Conservation (phyloP, 768 basidiomycete species). For the Suillus variegatus region DNA sequence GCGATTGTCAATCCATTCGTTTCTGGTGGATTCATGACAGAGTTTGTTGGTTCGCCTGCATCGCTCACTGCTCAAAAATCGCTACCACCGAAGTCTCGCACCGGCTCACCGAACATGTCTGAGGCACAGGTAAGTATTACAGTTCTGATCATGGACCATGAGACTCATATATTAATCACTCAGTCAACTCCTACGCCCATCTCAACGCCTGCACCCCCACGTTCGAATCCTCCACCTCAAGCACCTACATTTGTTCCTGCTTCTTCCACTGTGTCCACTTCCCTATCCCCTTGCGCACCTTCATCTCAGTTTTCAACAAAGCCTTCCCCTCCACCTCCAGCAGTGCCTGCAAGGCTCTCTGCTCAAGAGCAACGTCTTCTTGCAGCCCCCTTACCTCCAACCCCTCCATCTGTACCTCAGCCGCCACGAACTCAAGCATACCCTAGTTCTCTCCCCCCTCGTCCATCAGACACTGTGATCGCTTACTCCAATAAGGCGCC, state of each 20-base stretch:
- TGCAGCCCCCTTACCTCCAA: conserved; percentile 8
- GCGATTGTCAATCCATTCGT: conserved; percentile 46
- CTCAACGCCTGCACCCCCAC: background rate
- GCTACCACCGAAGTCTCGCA: conserved; percentile 14
- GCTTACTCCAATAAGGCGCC: conserved; percentile 15
- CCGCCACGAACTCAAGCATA: conserved; percentile 11
- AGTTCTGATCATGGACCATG: background rate
- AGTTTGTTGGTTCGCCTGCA: conserved; percentile 37
- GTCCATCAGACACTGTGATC: conserved; percentile 16
- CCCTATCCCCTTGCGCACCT: background rate
- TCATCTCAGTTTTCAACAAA: conserved; percentile 5
- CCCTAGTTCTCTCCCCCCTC: conserved; percentile 18
- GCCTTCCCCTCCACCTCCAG: conserved; percentile 12
- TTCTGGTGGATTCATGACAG: conserved; percentile 50
- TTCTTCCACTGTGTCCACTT: background rate
- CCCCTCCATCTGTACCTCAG: conserved; percentile 17
- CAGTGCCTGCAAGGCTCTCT: conserved; percentile 13
- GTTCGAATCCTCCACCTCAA: conserved; percentile 15
- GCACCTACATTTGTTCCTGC: conserved; percentile 18
- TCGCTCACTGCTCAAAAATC: conserved; percentile 19
- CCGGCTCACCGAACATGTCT: conserved; percentile 3
- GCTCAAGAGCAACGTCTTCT: conserved; percentile 16
- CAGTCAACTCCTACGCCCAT: conserved; percentile 2
- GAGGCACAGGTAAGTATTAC: conserved; percentile 7
- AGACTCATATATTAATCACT: background rate